A percentile compares a stretch with the other conserved stretches of the same genome.
Conservation (phyloP, 2,329 filamentous ascomycete species). For the Ophiostoma sp. region DNA sequence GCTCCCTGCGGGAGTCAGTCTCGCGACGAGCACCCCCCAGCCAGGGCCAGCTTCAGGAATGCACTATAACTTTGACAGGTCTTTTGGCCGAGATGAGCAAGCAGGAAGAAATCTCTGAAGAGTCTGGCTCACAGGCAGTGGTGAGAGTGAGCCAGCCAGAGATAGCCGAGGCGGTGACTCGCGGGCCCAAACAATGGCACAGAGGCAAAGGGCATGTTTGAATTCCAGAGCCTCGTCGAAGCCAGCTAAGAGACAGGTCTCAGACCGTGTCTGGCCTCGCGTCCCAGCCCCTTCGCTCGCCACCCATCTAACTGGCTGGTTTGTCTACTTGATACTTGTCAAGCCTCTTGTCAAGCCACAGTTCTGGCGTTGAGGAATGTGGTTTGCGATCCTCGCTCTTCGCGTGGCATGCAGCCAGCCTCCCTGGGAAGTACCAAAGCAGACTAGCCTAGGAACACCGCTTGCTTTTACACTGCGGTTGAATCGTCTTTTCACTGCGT, state of each 20-base stretch:
- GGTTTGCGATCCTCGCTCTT: conserved; percentile 3
- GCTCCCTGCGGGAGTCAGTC: too few relatives aligned
- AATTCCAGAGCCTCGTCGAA: conserved; percentile 22
- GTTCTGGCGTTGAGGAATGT: conserved; percentile 1
- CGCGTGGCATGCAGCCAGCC: conserved; percentile 21
- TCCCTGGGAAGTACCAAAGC: conserved; percentile 15
- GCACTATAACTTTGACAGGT: neutral
- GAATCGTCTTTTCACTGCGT: neutral
- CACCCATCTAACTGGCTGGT: neutral
- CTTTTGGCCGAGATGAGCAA: neutral
- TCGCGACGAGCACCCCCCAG: neutral
- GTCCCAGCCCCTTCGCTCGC: conserved; percentile 18
- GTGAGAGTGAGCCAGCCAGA: neutral
- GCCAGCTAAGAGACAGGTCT: neutral
- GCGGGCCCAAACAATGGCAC: neutral
- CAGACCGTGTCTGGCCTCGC: neutral
- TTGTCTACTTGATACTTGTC: neutral
- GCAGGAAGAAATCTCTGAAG: neutral
- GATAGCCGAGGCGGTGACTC: neutral
- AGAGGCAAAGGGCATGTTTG: neutral
- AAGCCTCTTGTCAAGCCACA: conserved; percentile 1
- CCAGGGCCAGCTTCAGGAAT: neutral
- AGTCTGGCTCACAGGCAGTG: neutral
- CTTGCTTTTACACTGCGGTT: neutral
- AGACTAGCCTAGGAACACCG: conserved; percentile 16